A percentile compares a stretch with the other conserved stretches of the same genome.
Evolutionary conservation across 371 early-diverging fungal genomes (phyloP).

Genomic region (Mucor lusitanicus): DNA sequence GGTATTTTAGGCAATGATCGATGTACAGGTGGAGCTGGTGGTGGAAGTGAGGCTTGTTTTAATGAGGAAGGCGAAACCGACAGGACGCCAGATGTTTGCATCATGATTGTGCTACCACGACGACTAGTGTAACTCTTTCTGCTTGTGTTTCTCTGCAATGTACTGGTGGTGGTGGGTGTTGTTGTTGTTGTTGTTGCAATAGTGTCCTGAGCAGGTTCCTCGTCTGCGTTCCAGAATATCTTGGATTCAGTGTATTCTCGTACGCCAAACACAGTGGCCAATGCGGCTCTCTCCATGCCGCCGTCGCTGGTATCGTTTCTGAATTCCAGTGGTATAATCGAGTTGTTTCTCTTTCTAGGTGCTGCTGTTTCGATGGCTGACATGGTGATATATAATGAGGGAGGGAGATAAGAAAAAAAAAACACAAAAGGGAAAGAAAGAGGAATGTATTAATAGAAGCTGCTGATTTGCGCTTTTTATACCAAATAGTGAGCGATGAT

Average conservation of each 20-base stretch:
- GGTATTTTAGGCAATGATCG: slow-evolving; percentile 37
- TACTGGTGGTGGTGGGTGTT: neutral
- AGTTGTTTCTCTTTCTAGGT: slow-evolving; percentile 22
- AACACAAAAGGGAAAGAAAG: neutral
- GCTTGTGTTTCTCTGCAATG: slow-evolving; percentile 10
- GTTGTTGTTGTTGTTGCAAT: neutral
- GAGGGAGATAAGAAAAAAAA: slow-evolving; percentile 1
- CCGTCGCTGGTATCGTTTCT: slow-evolving; percentile 28
- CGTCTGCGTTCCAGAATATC: slow-evolving; percentile 41
- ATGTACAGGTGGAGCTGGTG: neutral
- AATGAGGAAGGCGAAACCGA: neutral
- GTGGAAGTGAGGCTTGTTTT: neutral
- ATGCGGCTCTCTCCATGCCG: slow-evolving; percentile 45
- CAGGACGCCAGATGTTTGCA: neutral
- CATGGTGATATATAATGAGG: neutral
- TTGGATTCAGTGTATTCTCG: slow-evolving; percentile 49
- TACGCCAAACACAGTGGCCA: slow-evolving; percentile 53
- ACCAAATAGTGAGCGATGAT: neutral
- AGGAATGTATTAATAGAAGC: neutral
- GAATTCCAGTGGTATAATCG: slow-evolving; percentile 31
- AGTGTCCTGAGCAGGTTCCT: slow-evolving; percentile 13
- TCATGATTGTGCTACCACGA: neutral
- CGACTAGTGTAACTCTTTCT: slow-evolving; percentile 9
- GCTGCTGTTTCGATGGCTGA: neutral
- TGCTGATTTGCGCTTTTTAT: neutral